Evolutionary conservation across 768 basidiomycete genomes (phyloP), one percentile per base, ranked within the genome.

Genomic region (Roridomyces roridus): DNA sequence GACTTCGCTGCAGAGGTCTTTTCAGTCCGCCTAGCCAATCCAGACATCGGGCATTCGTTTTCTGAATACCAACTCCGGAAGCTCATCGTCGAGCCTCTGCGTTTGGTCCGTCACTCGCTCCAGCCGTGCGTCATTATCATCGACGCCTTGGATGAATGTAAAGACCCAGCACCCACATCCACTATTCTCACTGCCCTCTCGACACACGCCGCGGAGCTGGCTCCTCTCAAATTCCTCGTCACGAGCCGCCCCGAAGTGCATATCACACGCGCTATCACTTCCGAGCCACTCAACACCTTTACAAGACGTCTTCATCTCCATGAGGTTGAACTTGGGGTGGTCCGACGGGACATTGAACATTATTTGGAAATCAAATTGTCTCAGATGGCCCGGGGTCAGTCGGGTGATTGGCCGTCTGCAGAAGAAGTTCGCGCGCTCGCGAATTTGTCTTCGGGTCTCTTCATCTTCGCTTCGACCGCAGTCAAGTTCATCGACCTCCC

Each of bases 21-120:
- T 6, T 18, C 50, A 10, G 46, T 58, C 18, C 51, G 71, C 26
- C 57, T 42, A 14, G 45, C 55, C 4, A 54, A 64, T 4, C 68
- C 67, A 11, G 67, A 66, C 24, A 57, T 68, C 11, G 64, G 55
- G 14, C 20, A 65, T 28, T 44, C 60, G 12, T 44, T 59, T 5
- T 42, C 64, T 20, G 39, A 44, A 10, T 41, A 57, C 29, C 71
- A 70, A 44, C 52, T 73, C n/a, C 26, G 46, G n/a, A 52, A 49
- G 10, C 57, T 72, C n/a, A 58, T 73, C 12, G 46, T 65, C 12
- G 51, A 63, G 12, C 67, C 67, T 6, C 55, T 69, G 11, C 44
- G 12, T 8, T 5, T 21, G 29, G 28, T 46, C n/a, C 45, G 45
- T 11, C 12, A 46, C 34, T 46, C 45, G 26, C 25, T 40, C 18